Percentiles rank a stretch among this genome's conserved stretches.
Conservation (phyloP, 2,329 filamentous ascomycete genomes). For the Penicillium sp. region DNA sequence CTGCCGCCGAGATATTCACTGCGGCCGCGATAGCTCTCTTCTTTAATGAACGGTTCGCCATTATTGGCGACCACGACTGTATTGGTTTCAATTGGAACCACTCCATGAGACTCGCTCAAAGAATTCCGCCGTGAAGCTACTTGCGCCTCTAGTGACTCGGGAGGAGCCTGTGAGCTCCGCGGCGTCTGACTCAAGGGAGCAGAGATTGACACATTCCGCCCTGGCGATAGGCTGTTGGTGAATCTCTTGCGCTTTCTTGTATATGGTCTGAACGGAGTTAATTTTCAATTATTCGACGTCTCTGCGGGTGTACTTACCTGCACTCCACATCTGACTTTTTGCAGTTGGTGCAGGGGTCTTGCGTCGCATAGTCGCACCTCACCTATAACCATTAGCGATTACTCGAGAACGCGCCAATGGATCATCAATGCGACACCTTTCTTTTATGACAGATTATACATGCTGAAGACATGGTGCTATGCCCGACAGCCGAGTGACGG, state of each 20-base stretch:
- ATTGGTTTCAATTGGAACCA: neutral
- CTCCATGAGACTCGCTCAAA: slow-evolving; percentile 1
- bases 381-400: slow-evolving; percentile 22
- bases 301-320: slow-evolving; percentile 16
- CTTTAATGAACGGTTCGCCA: slow-evolving; percentile 23
- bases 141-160: slow-evolving; percentile 8
- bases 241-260: slow-evolving; percentile 36
- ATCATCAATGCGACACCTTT: slow-evolving; percentile 34
- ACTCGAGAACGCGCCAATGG: neutral
- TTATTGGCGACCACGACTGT: slow-evolving; percentile 1
- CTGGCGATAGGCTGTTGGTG: slow-evolving; percentile 35
- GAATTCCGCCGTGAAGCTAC: slow-evolving; percentile 8
- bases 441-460: slow-evolving; percentile 47
- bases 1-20: slow-evolving; percentile 27
- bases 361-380: slow-evolving; percentile 26
- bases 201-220: slow-evolving; percentile 12
- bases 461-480: slow-evolving; percentile 22
- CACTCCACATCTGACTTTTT: slow-evolving; percentile 24
- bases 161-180: slow-evolving; percentile 21
- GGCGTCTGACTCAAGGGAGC: slow-evolving; percentile 22
- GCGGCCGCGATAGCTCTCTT: slow-evolving; percentile 29
- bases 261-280: slow-evolving; percentile 21
- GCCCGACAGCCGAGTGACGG: slow-evolving; percentile 10
- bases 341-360: slow-evolving; percentile 30
- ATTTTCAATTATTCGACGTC: neutral